phyloP scores from a whole-genome alignment of 1,139 yeast genomes.

The Groenewaldozyma auringiensis region DNA sequence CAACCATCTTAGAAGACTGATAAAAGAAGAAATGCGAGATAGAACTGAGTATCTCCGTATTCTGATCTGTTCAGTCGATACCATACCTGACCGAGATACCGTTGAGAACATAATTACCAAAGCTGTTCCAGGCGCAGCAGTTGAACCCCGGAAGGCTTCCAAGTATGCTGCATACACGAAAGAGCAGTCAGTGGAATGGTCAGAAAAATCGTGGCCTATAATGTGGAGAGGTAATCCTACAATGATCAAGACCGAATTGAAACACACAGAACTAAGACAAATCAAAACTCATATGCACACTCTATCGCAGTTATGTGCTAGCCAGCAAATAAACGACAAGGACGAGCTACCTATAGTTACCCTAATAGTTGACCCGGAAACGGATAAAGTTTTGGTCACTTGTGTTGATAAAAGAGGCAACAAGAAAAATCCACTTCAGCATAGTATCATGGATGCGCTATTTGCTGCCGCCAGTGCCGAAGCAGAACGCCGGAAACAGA shows the following conservation, averaged over 20 bases:
- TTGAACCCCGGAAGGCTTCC: conserved; percentile 39
- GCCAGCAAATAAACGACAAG: conserved; percentile 14
- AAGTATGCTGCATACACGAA: conserved; percentile 52
- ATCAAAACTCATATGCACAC: conserved; percentile 37
- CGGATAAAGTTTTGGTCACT: conserved; percentile 33
- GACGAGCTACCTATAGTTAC: conserved; percentile 37
- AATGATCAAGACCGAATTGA: conserved; percentile 57
- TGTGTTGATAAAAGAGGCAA: conserved; percentile 35
- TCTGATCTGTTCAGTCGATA: conserved; percentile 27
- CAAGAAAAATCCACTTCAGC: conserved; percentile 47
- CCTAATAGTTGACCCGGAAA: conserved; percentile 43
- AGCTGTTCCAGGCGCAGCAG: conserved; percentile 15
- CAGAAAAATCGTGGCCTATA: conserved; percentile 69
- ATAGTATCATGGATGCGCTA: conserved; percentile 69
- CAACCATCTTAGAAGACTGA: conserved; percentile 32
- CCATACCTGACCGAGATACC: conserved; percentile 20
- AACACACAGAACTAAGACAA: conserved; percentile 40
- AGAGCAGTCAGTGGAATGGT: conserved; percentile 58
- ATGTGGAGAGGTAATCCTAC: conserved; percentile 92
- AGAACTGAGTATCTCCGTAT: conserved; percentile 25
- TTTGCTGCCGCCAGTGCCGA: conserved; percentile 50
- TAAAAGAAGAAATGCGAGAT: conserved; percentile 24
- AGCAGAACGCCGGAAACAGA: conserved; percentile 20
- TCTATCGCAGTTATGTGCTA: conserved; percentile 28
- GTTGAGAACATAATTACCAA: conserved; percentile 19